phyloP scores from a whole-genome alignment of 768 basidiomycete species.

The Hypholoma sublateritium region DNA sequence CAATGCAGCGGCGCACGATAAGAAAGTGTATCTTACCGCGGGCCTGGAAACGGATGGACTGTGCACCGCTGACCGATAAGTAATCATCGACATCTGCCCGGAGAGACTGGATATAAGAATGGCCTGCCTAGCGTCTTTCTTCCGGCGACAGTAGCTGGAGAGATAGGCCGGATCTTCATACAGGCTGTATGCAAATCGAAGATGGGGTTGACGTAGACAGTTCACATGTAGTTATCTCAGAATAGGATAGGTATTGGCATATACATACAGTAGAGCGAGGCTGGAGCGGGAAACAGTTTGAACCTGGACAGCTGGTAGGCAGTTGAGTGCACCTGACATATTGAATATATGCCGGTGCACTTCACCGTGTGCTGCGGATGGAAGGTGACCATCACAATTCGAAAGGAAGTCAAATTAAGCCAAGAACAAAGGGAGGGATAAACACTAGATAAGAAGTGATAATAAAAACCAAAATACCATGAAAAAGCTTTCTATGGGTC shows the following conservation, averaged over 20 bases:
- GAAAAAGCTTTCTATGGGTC: slow-evolving; percentile 3
- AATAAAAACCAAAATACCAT: slow-evolving; percentile 5
- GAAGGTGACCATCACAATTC: background rate
- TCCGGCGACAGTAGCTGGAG: slow-evolving; percentile 4
- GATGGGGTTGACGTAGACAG: background rate
- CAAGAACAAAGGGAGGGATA: background rate
- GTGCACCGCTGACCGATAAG: background rate
- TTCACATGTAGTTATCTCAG: background rate
- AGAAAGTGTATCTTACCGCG: background rate
- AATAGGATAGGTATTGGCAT: background rate
- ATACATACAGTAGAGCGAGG: slow-evolving; percentile 2
- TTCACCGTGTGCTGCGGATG: background rate
- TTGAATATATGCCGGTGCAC: background rate
- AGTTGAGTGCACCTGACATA: background rate
- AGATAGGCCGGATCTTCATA: slow-evolving; percentile 8
- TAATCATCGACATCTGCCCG: background rate
- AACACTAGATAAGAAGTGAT: background rate
- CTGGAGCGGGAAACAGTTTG: background rate
- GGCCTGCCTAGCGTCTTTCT: background rate
- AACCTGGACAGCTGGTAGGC: background rate
- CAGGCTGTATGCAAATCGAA: background rate
- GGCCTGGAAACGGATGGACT: background rate
- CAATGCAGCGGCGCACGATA: background rate
- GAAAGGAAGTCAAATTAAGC: background rate
- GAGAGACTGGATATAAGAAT: background rate